Evolutionary conservation across 148 eudicot genomes (phyloP), one percentile per base, ranked within the genome.

Genomic region (Polygonum maritimum): DNA sequence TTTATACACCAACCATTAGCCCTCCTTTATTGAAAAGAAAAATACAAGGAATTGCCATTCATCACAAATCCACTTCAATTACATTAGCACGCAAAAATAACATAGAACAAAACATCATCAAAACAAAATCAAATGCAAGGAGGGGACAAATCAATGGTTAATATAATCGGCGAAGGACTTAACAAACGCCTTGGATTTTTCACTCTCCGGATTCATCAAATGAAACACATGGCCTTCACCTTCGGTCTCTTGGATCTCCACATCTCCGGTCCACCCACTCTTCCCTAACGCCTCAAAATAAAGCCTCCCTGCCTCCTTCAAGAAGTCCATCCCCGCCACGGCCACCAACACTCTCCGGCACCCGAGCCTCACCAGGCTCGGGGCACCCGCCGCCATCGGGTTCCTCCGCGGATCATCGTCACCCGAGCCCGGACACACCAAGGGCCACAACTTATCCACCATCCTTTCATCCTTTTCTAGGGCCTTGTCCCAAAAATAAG

Each of bases 261-360:
- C 70, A 14, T 22, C 38, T 22, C 70, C 70, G 38, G 8, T 63
- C 70, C 70, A 63, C 70, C 70, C 70, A 63, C 70, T 63, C 33
- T 6, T 63, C 35, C 70, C 39, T 10, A 63, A 22, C 70, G 70
- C 70, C 36, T 63, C 70, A 22, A 22, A 63, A 8, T 63, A 63
- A 22, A 63, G 39, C 70, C 70, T 22, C 11, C 70, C 70, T 26
- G 38, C 8, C 26, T 35, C 70, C 70, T 16, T 63, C 35, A 63
- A 4, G 8, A 63, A 7, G 8, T 63, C 70, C 70, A 6, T n/a
- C 70, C 26, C 70, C 70, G 70, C 70, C 70, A 63, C 70, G 8
- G 2, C 26, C 18, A 63, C 39, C 39, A 63, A 14, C 14, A 63
- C 38, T 10, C 70, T 63, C 39, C 38, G 13, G 8, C 70, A 63